Percentiles rank a stretch among this genome's conserved stretches.
Evolutionary conservation across 768 basidiomycete species (phyloP).

Genomic region (Macrolepiota dolichaula): DNA sequence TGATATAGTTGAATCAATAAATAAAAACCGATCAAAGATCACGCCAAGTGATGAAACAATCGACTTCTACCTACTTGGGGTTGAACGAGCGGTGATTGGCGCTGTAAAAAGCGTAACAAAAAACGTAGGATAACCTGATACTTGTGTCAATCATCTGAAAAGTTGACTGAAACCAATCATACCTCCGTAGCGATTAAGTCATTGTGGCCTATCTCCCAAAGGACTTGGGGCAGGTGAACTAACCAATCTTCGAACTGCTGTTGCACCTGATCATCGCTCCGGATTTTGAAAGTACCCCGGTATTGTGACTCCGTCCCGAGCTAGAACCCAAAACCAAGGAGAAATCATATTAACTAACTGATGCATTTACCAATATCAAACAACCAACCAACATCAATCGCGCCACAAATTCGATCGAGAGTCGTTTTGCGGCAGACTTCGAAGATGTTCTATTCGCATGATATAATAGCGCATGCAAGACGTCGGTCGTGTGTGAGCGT

Average conservation of each 20-base stretch:
- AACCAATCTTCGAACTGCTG: constrained; percentile 62
- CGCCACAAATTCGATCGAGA: constrained; percentile 74
- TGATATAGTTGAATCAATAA: constrained; percentile 9
- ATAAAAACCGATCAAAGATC: not conserved
- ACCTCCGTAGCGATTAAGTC: constrained; percentile 65
- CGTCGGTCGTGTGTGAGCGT: constrained; percentile 20
- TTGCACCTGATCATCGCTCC: constrained; percentile 22
- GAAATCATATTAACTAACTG: constrained; percentile 7
- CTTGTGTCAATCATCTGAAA: not conserved
- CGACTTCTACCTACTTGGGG: constrained; percentile 36
- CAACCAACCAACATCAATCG: constrained; percentile 62
- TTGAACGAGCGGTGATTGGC: constrained; percentile 42
- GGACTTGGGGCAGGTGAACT: constrained; percentile 66
- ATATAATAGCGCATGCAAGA: constrained; percentile 56
- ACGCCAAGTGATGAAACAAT: not conserved
- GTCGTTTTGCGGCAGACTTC: constrained; percentile 58
- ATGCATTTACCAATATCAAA: not conserved
- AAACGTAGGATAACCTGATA: constrained; percentile 54
- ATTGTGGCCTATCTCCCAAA: constrained; percentile 79
- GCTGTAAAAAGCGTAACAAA: constrained; percentile 59
- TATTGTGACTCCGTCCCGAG: constrained; percentile 57
- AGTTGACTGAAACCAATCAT: constrained; percentile 12
- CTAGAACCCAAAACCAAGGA: constrained; percentile 31
- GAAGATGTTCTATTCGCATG: constrained; percentile 62
- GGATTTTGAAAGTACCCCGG: constrained; percentile 42